These are phyloP conservation scores for Hemisphaericaspora xylanilytica DNA, from an alignment of 1,139 yeast species.

Conservation along the genomic window DNA sequence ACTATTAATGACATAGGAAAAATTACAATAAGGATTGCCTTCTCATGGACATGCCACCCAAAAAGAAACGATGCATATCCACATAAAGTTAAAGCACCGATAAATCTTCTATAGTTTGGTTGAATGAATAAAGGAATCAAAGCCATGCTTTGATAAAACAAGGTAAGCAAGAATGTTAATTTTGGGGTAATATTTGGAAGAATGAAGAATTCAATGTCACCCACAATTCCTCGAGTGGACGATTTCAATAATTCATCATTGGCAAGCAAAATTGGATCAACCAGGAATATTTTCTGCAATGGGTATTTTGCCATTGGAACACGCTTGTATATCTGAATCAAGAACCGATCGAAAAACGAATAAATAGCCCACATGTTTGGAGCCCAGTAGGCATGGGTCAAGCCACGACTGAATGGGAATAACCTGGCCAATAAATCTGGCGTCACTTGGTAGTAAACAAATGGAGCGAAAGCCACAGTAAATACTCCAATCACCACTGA, in stretches of 20 bases:
- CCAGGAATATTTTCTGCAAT: constrained; percentile 31
- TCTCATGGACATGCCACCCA: constrained; percentile 99
- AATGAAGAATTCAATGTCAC: constrained; percentile 79
- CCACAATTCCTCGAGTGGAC: constrained; percentile 86
- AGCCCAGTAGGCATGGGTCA: constrained; percentile 99
- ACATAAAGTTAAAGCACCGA: constrained; percentile 84
- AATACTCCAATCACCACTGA: constrained; percentile 63
- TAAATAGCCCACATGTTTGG: constrained; percentile 97
- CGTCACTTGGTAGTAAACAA: constrained; percentile 58
- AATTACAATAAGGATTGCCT: constrained; percentile 86
- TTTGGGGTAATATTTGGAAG: constrained; percentile 80
- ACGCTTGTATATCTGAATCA: constrained; percentile 50
- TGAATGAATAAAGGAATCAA: constrained; percentile 70
- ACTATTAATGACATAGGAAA: constrained; percentile 84
- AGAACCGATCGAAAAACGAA: constrained; percentile 75
- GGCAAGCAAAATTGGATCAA: constrained; percentile 27
- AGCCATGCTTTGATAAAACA: constrained; percentile 78
- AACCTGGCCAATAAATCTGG: constrained; percentile 67
- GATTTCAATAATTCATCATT: constrained; percentile 30
- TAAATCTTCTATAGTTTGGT: constrained; percentile 74
- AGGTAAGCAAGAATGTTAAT: constrained; percentile 71
- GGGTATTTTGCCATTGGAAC: constrained; percentile 46
- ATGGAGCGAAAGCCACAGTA: constrained; percentile 76
- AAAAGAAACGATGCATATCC: constrained; percentile 89
- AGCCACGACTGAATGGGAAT: constrained; percentile 92